Conservation (phyloP, 1,139 yeast genomes). For the Suhomyces anneliseae region DNA sequence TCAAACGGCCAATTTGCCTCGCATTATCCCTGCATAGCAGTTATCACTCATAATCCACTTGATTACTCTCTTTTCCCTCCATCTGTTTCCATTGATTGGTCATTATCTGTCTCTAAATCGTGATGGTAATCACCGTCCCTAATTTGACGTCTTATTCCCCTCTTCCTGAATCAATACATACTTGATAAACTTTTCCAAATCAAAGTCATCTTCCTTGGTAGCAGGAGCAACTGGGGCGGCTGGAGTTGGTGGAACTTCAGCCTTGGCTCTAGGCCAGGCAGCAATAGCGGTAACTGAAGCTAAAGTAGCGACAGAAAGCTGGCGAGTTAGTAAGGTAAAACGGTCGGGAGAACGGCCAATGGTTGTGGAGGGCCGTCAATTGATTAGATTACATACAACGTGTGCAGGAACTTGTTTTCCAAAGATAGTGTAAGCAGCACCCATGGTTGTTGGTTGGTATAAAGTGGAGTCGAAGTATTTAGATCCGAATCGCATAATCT, state of each 20-base stretch:
- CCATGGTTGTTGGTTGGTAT: slow-evolving; percentile 38
- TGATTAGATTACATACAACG: slow-evolving; percentile 44
- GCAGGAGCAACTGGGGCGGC: slow-evolving; percentile 29
- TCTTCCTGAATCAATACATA: slow-evolving; percentile 30
- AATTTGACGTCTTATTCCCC: neutral
- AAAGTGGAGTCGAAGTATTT: neutral
- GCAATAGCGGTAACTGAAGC: slow-evolving; percentile 47
- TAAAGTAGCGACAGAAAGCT: slow-evolving; percentile 49
- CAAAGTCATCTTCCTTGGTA: slow-evolving; percentile 54
- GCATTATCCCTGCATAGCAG: too few species aligned
- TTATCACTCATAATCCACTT: too few species aligned
- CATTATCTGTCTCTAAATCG: too few species aligned
- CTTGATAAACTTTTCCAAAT: slow-evolving; percentile 61
- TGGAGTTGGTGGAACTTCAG: slow-evolving; percentile 24
- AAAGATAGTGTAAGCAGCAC: slow-evolving; percentile 59
- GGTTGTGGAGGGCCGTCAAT: neutral
- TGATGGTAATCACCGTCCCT: too few species aligned
- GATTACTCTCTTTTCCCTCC: too few species aligned
- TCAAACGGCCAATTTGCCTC: too few species aligned
- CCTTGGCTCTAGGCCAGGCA: slow-evolving; percentile 40
- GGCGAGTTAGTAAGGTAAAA: slow-evolving; percentile 13
- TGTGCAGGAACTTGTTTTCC: slow-evolving; percentile 69
- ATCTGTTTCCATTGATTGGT: too few species aligned
- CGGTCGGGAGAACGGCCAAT: neutral
- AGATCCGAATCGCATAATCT: neutral